Evolutionary conservation across 352 stramenopile species (phyloP).

Genomic region (Globisporangium carolinianum): DNA sequence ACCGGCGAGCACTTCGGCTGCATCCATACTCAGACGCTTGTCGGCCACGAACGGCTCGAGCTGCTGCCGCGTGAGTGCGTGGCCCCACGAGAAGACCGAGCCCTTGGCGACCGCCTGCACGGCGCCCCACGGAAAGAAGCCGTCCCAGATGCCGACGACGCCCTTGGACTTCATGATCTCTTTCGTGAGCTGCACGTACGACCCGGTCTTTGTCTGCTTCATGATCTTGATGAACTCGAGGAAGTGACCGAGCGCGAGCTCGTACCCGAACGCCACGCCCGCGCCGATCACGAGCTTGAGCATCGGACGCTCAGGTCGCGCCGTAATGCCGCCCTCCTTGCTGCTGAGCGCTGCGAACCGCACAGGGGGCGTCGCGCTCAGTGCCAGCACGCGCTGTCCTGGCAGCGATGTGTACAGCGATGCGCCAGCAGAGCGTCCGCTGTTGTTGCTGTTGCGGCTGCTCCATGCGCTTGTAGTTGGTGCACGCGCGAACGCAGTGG

Average conservation of each 20-base stretch:
- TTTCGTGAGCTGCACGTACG: slow-evolving; percentile 72
- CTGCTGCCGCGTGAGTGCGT: slow-evolving; percentile 58
- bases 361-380: slow-evolving; percentile 19
- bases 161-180: slow-evolving; percentile 88
- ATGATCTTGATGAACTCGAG: slow-evolving; percentile 94
- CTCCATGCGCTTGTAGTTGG: not conserved
- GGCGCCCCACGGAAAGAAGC: slow-evolving; percentile 91
- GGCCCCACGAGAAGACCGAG: slow-evolving; percentile 86
- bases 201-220: slow-evolving; percentile 83
- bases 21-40: slow-evolving; percentile 40
- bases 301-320: slow-evolving; percentile 34
- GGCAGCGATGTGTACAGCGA: not conserved
- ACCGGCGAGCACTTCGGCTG: slow-evolving; percentile 79
- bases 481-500: not conserved
- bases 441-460: not conserved
- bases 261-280: slow-evolving; percentile 83
- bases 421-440: not conserved
- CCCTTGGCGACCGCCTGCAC: slow-evolving; percentile 88
- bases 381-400: slow-evolving; percentile 9
- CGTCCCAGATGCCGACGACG: slow-evolving; percentile 88
- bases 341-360: slow-evolving; percentile 6
- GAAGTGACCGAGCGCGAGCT: slow-evolving; percentile 86
- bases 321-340: slow-evolving; percentile 9
- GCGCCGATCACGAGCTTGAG: slow-evolving; percentile 83
- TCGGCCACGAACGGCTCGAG: slow-evolving; percentile 58